A percentile compares a stretch with the other conserved stretches of the same genome.
phyloP scores from a whole-genome alignment of 2,329 filamentous ascomycete species.

The Gliomastix tumulicola region DNA sequence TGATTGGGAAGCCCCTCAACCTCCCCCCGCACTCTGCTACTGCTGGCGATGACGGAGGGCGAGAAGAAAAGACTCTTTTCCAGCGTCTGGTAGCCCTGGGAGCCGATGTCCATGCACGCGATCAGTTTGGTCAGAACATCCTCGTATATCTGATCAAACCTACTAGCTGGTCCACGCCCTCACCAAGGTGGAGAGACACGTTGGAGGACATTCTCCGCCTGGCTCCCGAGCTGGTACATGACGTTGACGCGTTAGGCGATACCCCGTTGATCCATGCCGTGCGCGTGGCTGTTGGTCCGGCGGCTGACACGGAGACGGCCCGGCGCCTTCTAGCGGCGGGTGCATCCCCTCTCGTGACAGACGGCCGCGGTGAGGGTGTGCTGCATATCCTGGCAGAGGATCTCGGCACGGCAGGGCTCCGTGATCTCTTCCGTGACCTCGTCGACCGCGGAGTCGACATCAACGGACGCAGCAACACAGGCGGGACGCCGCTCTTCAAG shows the following conservation, averaged over 20 bases:
- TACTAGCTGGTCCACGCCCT: neutral
- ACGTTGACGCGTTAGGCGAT: neutral
- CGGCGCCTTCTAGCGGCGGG: neutral
- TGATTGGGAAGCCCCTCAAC: neutral
- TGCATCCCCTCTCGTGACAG: neutral
- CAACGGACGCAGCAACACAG: conserved; percentile 13
- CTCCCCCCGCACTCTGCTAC: neutral
- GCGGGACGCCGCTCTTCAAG: conserved; percentile 15
- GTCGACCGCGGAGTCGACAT: conserved; percentile 9
- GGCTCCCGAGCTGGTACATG: neutral
- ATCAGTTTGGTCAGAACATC: neutral
- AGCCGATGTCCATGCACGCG: neutral
- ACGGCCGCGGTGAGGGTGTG: neutral
- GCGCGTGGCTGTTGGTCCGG: neutral
- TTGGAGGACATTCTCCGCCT: neutral
- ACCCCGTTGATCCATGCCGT: neutral
- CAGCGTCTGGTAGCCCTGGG: neutral
- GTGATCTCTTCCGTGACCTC: conserved; percentile 10
- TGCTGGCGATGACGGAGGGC: neutral
- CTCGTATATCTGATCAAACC: neutral
- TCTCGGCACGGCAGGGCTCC: neutral
- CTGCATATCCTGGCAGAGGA: neutral
- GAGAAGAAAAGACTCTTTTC: neutral
- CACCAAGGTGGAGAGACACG: neutral
- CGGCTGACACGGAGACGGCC: neutral